These are phyloP conservation scores for Halocafeteria seosinensis DNA, from an alignment of 108 stramenopile genomes.

Conservation along the genomic window DNA sequence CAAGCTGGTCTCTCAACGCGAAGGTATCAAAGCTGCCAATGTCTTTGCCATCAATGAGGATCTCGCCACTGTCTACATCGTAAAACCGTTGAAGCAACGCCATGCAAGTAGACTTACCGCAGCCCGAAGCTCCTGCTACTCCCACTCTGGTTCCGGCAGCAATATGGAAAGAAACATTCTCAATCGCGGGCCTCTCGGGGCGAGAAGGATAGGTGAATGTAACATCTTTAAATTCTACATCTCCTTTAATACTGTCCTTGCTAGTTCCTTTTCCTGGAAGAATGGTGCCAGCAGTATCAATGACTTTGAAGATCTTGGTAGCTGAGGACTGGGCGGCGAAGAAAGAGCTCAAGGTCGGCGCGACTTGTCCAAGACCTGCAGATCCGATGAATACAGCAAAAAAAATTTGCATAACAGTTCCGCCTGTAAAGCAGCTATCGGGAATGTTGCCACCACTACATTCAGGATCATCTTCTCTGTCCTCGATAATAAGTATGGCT, in stretches of 20 bases:
- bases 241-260: constrained; percentile 14
- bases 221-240: constrained; percentile 45
- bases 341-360: background rate
- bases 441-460: background rate
- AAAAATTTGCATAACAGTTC: constrained; percentile 7
- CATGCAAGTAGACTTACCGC: constrained; percentile 68
- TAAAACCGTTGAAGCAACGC: constrained; percentile 78
- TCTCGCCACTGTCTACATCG: constrained; percentile 48
- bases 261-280: background rate
- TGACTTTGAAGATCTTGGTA: background rate
- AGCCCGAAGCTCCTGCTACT: constrained; percentile 66
- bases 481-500: background rate
- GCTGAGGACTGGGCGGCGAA: constrained; percentile 1
- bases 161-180: constrained; percentile 47
- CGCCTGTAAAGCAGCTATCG: constrained; percentile 8
- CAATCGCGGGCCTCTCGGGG: constrained; percentile 50
- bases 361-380: constrained; percentile 6
- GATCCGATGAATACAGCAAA: constrained; percentile 14
- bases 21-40: constrained; percentile 55
- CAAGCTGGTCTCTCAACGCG: constrained; percentile 54
- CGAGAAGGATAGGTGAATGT: constrained; percentile 73
- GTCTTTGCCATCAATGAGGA: constrained; percentile 66
- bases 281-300: background rate
- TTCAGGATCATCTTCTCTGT: background rate
- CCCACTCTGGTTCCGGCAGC: constrained; percentile 63